Percentiles rank a stretch among this genome's conserved stretches.
These are phyloP conservation scores for Ciborinia camelliae DNA, from an alignment of 2,329 filamentous ascomycete genomes.

Conservation along the genomic window DNA sequence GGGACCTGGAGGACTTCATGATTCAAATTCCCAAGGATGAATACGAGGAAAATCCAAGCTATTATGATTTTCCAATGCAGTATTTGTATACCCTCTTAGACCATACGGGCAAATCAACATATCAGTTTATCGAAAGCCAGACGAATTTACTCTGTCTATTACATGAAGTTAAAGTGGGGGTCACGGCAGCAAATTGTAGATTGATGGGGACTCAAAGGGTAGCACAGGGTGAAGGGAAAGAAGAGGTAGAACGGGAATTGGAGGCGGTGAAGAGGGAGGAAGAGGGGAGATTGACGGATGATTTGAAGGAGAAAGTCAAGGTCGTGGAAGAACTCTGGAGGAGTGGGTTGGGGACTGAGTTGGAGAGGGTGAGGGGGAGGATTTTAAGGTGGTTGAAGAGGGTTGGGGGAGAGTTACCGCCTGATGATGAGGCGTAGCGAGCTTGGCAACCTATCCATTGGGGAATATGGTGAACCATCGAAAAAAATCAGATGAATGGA, in stretches of 20 bases:
- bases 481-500: not conserved
- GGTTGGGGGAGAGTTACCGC: conserved; percentile 75
- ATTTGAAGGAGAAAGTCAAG: conserved; percentile 89
- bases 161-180: conserved; percentile 82
- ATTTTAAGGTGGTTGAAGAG: conserved; percentile 57
- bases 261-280: conserved; percentile 62
- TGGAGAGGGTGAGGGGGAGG: conserved; percentile 69
- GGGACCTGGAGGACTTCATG: conserved; percentile 52
- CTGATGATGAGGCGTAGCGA: conserved; percentile 50
- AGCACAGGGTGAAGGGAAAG: conserved; percentile 40
- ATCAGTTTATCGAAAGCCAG: conserved; percentile 96
- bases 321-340: conserved; percentile 90
- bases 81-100: conserved; percentile 83
- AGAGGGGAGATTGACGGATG: conserved; percentile 69
- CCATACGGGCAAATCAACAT: conserved; percentile 87
- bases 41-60: conserved; percentile 80
- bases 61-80: conserved; percentile 77
- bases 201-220: conserved; percentile 62
- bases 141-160: conserved; percentile 85
- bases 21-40: conserved; percentile 77
- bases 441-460: not conserved
- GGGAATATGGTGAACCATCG: not conserved
- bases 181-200: conserved; percentile 65
- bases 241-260: conserved; percentile 43
- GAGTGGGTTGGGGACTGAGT: conserved; percentile 75